phyloP scores from a whole-genome alignment of 2,329 filamentous ascomycete genomes.

The Aspergillus sp. region DNA sequence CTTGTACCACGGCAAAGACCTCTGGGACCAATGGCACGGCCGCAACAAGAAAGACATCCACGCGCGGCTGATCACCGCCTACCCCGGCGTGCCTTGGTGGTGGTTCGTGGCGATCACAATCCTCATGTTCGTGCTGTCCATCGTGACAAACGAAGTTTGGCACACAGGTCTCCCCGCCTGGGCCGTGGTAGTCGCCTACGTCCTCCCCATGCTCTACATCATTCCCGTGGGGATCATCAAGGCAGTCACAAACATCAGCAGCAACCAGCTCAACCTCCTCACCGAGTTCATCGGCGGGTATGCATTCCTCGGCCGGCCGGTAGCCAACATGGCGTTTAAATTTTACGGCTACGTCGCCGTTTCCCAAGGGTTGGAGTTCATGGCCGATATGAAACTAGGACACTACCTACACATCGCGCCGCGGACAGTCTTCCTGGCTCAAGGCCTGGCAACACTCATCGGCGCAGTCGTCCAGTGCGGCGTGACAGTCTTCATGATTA shows the following conservation, averaged over 20 bases:
- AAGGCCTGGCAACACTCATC: constrained; percentile 46
- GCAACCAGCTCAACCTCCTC: constrained; percentile 43
- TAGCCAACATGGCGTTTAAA: constrained; percentile 59
- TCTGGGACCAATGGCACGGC: constrained; percentile 30
- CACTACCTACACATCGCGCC: constrained; percentile 47
- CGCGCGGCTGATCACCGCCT: constrained; percentile 37
- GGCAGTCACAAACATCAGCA: constrained; percentile 43
- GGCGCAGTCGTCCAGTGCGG: constrained; percentile 45
- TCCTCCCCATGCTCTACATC: constrained; percentile 42
- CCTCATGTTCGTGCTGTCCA: constrained; percentile 30
- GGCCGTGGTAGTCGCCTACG: constrained; percentile 40
- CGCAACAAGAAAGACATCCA: constrained; percentile 35
- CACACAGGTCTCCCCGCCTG: constrained; percentile 41
- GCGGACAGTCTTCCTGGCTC: constrained; percentile 45
- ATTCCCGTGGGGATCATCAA: constrained; percentile 45
- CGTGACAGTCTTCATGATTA: constrained; percentile 45
- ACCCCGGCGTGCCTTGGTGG: constrained; percentile 39
- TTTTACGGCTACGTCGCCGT: constrained; percentile 64
- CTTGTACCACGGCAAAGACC: constrained; percentile 32
- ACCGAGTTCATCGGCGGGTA: constrained; percentile 46
- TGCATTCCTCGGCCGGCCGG: constrained; percentile 40
- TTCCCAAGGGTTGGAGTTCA: constrained; percentile 56
- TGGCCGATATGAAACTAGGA: constrained; percentile 58
- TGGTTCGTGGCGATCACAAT: constrained; percentile 39
- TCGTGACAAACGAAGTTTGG: constrained; percentile 38